Percentiles rank a stretch among this genome's conserved stretches.
Evolutionary conservation across 345 rosid species (phyloP).

Genomic region (Populus pruinosa): DNA sequence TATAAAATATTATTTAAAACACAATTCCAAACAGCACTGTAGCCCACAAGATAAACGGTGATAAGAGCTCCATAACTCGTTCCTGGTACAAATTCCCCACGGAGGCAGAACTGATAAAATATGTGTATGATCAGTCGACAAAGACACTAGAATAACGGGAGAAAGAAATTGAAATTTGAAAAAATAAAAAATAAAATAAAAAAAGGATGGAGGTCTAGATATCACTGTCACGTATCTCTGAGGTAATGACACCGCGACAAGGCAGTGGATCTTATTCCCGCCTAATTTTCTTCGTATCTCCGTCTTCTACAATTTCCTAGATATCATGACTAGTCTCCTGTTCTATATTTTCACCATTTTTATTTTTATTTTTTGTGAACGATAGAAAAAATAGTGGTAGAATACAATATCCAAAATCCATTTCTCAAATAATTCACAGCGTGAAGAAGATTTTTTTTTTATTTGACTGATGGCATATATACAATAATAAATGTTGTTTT

Average conservation of each 20-base stretch:
- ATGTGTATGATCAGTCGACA: not conserved
- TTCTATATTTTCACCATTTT: not conserved
- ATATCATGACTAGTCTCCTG: not conserved
- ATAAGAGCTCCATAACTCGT: too few species aligned
- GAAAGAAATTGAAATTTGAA: not conserved
- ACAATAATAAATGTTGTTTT: too few species aligned
- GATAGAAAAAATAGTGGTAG: not conserved
- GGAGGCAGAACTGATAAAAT: too few species aligned
- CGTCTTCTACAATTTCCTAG: not conserved
- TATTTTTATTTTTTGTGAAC: too few species aligned
- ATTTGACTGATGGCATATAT: too few species aligned
- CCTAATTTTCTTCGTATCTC: constrained; percentile 25
- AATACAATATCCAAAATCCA: not conserved
- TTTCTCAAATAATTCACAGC: not conserved
- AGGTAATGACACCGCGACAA: constrained; percentile 54
- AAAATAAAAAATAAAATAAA: not conserved
- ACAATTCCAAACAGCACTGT: too few species aligned
- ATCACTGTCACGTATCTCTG: constrained; percentile 60
- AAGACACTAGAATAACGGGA: not conserved
- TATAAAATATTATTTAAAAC: too few species aligned
- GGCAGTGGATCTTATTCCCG: constrained; percentile 51
- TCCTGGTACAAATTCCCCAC: too few species aligned
- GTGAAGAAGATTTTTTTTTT: not conserved
- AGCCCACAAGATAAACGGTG: too few species aligned
- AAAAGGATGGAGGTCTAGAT: constrained; percentile 1